Evolutionary conservation across 495 filamentous ascomycete genomes (phyloP), one percentile per base, ranked within the genome.

Genomic region (Cudoniella acicularis): DNA sequence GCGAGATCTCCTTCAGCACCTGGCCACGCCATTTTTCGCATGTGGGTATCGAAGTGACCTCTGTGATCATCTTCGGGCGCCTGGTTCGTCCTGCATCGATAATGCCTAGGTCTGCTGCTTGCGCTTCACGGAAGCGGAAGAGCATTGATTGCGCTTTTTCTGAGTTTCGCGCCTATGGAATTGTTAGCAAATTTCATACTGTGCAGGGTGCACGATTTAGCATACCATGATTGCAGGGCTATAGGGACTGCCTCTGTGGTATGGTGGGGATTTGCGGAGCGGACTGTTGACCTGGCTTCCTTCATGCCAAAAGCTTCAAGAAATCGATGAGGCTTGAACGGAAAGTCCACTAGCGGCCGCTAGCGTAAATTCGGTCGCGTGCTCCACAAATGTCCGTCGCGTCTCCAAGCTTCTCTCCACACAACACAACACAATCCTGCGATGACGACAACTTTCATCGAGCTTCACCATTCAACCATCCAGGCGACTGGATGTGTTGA

Each of bases 121-220:
- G 94, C 67, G 92, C 87, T 69, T 96, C 94, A 72, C 95, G 91
- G 82, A 98, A 98, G 79, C 94, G 94, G 78, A 96, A 98, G 73
- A 98, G 95, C 94, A 98, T 98, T 21, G 93, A 97, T 75, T 98
- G 94, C 59, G 94, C 94, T 77, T 98, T 98, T 82, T 97, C 93
- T 25, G 88, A 91, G 73, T 98, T 98, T 41, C 80, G 80, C 63
- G 80, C 80, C 80, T 81, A 54, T 40, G 40, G 9, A 16, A 24
- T 10, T n/a, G 20, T 57, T n/a, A 26, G 48, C 30, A 54, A 9
- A 42, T 54, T 1, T 11, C 6, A n/a, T 46, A n/a, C 43, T 46
- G 6, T 46, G n/a, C 4, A 46, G 8, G 17, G 8, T 21, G 4
- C 13, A 21, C 8, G 16, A 41, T 41, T 22, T 10, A 17, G 26